Evolutionary conservation across 768 basidiomycete species (phyloP).

Genomic region (Suillus bovinus): DNA sequence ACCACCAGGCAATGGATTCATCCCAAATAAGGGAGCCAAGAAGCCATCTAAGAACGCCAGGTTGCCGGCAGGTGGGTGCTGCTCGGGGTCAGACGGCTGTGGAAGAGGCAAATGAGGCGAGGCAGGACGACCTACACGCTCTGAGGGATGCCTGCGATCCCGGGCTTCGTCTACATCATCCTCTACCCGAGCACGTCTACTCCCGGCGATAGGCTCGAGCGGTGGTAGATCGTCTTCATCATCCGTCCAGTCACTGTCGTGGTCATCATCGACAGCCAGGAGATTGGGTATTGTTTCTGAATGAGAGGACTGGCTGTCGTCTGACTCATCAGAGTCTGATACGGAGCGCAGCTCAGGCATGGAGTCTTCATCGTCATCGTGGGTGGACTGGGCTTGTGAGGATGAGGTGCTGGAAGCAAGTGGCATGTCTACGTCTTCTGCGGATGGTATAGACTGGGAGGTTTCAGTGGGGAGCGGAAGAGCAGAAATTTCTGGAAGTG

Average conservation of each 20-base stretch:
- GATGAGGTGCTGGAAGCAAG: neutral
- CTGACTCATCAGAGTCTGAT: constrained; percentile 38
- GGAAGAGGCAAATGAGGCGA: constrained; percentile 22
- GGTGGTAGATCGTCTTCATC: constrained; percentile 33
- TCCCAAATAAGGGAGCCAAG: constrained; percentile 29
- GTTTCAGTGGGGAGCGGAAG: constrained; percentile 5
- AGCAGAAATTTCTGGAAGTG: constrained; percentile 8
- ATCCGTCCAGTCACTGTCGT: constrained; percentile 29
- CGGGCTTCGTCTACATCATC: constrained; percentile 62
- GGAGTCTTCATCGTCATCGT: constrained; percentile 36
- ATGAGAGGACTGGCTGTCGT: constrained; percentile 29
- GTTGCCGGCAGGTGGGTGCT: constrained; percentile 10
- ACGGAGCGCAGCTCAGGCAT: constrained; percentile 45
- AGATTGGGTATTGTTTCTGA: constrained; percentile 28
- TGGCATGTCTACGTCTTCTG: constrained; percentile 13
- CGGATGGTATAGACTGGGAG: constrained; percentile 10
- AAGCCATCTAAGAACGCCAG: constrained; percentile 18
- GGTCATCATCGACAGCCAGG: constrained; percentile 34
- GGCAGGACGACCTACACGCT: constrained; percentile 44
- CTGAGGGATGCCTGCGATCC: constrained; percentile 64
- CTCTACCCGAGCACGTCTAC: constrained; percentile 57
- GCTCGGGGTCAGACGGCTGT: constrained; percentile 25
- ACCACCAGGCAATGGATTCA: constrained; percentile 12
- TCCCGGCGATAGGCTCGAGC: constrained; percentile 34
- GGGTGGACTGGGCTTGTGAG: constrained; percentile 4